Conservation (phyloP, 805 yeast species). For the Martiniozyma abietophila region DNA sequence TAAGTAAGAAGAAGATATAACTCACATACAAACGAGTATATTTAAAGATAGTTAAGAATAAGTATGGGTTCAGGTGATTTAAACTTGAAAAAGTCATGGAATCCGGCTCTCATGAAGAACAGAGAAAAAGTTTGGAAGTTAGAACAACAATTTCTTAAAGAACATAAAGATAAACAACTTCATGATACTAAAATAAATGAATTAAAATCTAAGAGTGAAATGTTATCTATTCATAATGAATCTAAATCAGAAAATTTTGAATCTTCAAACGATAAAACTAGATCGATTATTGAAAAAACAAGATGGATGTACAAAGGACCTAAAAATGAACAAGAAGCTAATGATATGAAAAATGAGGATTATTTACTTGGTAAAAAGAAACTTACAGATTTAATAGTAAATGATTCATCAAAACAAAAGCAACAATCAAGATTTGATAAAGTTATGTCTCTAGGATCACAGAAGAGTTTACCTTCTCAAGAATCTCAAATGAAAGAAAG, state of each 20-base stretch:
- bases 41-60: too few relatives aligned
- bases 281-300: constrained; percentile 34
- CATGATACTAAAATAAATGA: constrained; percentile 53
- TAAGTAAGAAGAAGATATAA: too few relatives aligned
- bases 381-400: constrained; percentile 29
- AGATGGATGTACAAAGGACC: constrained; percentile 84
- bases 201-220: constrained; percentile 52
- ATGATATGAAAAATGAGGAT: constrained; percentile 35
- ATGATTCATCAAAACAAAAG: background rate
- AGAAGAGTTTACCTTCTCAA: background rate
- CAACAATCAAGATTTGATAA: constrained; percentile 10
- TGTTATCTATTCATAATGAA: constrained; percentile 30
- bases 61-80: constrained; percentile 56
- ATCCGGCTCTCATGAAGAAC: constrained; percentile 80
- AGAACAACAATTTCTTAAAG: constrained; percentile 72
- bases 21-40: too few relatives aligned
- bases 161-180: constrained; percentile 53
- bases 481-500: constrained; percentile 14
- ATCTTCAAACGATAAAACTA: constrained; percentile 9
- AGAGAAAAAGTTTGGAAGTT: constrained; percentile 75
- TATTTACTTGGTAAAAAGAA: constrained; percentile 44
- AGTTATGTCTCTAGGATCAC: constrained; percentile 18
- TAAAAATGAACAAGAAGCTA: constrained; percentile 14
- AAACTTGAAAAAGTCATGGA: constrained; percentile 92
- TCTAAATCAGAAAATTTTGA: constrained; percentile 27